Base-by-base conservation (phyloP, 352 stramenopile genomes). In the Phytophthora nicotianae region DNA sequence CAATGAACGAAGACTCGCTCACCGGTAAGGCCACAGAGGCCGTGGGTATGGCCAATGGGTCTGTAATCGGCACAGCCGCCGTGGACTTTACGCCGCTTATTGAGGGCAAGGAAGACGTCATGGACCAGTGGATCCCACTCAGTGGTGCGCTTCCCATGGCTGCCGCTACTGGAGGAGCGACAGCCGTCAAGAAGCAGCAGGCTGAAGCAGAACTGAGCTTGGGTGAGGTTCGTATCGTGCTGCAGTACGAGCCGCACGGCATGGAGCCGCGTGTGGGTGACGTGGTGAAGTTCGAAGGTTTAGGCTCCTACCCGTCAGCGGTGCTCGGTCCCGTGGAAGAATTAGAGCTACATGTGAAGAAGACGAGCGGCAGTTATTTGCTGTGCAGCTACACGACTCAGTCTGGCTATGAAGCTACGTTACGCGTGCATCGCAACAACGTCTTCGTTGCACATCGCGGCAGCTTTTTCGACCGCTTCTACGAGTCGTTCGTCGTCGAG, bases 1-100 rank as follows among this genome's bases (percentile, higher is more conserved):
- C 77, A 17, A 93, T 93, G 84, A 93, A 91, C 64, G 84, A 93
- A 29, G 82, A 93, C 59, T 90, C 82, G 58, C 58, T 89, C 43
- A 88, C 83, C 14, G 84, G 84, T 33, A 88, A 84, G 54, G 84
- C 84, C 17, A 91, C 84, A 21, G 82, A 93, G 56, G 79, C 75
- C n/a, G 82, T 93, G 32, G 84, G 84, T 13, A 91, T 93, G 72
- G 64, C 65, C 29, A 91, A 79, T 43, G 84, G 84, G 13, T 93
- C 84, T 19, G 75, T 93, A 35, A 90, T 93, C 23, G 84, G 84
- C 43, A 89, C 82, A 11, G 84, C 84, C 0, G 55, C 62, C 1
- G 67, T 93, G 37, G 84, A 93, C 58, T 79, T 91, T 23, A 93
- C 84, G 23, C 33, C 81, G 16, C 59, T 93, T 14, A 49, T 93